These are phyloP conservation scores for Moniliophthora roreri DNA, from an alignment of 1,284 basidiomycete species.

Conservation along the genomic window DNA sequence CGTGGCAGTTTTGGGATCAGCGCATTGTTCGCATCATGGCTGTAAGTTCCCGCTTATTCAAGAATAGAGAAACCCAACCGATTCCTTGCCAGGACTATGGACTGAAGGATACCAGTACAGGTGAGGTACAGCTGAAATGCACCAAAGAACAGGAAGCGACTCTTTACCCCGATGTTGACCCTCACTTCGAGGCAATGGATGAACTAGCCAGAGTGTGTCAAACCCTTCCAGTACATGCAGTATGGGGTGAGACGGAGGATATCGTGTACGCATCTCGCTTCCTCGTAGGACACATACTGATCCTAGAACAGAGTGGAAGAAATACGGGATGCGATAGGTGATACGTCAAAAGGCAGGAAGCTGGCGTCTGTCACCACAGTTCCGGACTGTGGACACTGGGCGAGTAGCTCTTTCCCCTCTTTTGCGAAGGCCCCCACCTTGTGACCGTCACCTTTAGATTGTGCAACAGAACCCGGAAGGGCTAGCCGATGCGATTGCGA, in stretches of 20 bases:
- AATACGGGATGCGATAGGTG: constrained; percentile 39
- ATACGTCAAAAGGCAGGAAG: constrained; percentile 33
- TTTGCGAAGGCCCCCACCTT: too few relatives aligned
- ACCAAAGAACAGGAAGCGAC: constrained; percentile 39
- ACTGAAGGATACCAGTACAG: constrained; percentile 27
- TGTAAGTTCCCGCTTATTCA: neutral
- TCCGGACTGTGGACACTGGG: constrained; percentile 42
- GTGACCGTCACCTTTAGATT: neutral
- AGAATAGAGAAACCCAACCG: too few relatives aligned
- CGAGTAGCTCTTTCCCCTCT: too few relatives aligned
- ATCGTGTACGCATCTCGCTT: constrained; percentile 32
- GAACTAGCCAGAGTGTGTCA: constrained; percentile 31
- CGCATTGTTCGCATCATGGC: constrained; percentile 30
- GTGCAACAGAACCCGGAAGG: constrained; percentile 1
- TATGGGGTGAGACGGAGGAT: constrained; percentile 37
- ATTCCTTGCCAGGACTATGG: constrained; percentile 22
- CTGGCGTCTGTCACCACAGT: constrained; percentile 40
- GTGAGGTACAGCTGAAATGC: constrained; percentile 38
- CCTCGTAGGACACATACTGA: too few relatives aligned
- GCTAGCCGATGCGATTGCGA: neutral
- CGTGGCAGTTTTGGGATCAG: constrained; percentile 43
- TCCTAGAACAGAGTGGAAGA: constrained; percentile 31
- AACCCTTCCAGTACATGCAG: constrained; percentile 37
- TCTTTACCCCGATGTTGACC: constrained; percentile 38
- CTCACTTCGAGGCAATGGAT: constrained; percentile 38